phyloP scores from a whole-genome alignment of 1,284 basidiomycete species.

The Trichosporon coremiiforme region DNA sequence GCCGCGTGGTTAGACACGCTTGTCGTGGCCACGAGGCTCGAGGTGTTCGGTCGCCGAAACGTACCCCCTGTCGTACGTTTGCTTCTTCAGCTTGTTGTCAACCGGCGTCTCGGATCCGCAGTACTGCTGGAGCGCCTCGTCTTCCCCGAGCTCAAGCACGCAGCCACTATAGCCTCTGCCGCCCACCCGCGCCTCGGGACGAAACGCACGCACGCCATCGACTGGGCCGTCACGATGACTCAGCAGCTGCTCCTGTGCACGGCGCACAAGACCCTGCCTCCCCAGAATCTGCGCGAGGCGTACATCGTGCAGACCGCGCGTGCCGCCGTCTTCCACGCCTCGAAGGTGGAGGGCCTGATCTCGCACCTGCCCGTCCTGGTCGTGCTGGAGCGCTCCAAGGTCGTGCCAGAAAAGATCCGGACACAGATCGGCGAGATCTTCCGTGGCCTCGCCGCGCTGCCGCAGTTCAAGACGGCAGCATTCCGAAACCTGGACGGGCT shows the following conservation, averaged over 20 bases:
- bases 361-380: constrained; percentile 49
- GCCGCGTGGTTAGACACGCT: constrained; percentile 36
- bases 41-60: constrained; percentile 36
- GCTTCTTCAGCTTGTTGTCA: constrained; percentile 42
- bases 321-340: constrained; percentile 39
- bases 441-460: constrained; percentile 41
- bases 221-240: constrained; percentile 40
- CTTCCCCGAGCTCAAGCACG: constrained; percentile 45
- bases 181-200: constrained; percentile 38
- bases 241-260: constrained; percentile 47
- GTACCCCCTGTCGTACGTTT: constrained; percentile 32
- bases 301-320: constrained; percentile 46
- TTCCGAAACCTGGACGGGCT: constrained; percentile 52
- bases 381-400: constrained; percentile 38
- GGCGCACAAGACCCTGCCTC: constrained; percentile 39
- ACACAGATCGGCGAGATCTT: constrained; percentile 38
- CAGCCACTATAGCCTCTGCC: constrained; percentile 33
- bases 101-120: constrained; percentile 38
- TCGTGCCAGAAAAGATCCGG: constrained; percentile 35
- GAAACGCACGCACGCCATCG: constrained; percentile 40
- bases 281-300: constrained; percentile 42
- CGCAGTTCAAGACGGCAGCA: constrained; percentile 54
- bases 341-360: constrained; percentile 43
- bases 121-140: constrained; percentile 40
- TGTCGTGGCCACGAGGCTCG: constrained; percentile 29